Base-by-base conservation (phyloP, 225 moss, liverwort and hornwort species). In the Marchantia paleacea region DNA sequence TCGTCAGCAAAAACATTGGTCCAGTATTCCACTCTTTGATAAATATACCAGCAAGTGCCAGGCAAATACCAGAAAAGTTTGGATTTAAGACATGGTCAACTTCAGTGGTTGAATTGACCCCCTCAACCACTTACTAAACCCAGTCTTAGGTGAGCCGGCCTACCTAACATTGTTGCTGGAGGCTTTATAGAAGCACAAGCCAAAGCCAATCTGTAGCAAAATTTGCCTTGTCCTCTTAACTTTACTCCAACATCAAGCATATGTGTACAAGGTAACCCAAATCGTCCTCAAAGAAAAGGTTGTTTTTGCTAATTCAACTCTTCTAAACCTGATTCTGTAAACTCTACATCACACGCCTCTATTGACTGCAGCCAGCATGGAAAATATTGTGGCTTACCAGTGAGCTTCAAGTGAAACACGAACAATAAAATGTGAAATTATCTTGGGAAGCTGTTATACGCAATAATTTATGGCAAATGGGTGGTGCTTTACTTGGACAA, bases 401-500 rank as follows among this genome's bases (percentile, higher is more conserved):
- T 53, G 30, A 51, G 30, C 29, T 53, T 15, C 24, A 30, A 29
- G 28, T 48, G 50, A 79, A 20, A 39, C 49, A 74, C 39, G 29
- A 66, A 79, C 20, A 58, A 26, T 60, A 29, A 48, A 47, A 67
- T 48, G 72, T 71, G 55, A 77, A 50, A 57, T 24, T 75, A 18
- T 79, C 25, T 71, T 24, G 52, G 61, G 52, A 25, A 58, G 14
- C 14, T 55, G 19, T 24, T 75, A 68, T 13, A 67, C 15, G 57
- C 39, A 80, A 67, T 50, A 80, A 81, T 31, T 72, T 52, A 24
- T 52, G 66, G 76, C 70, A 58, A 78, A 51, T 61, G 60, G 58
- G 63, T 67, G 24, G 72, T 31, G 62, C 52, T 85, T 87, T 89
- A 96, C 93, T 86, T 91, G 84, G 90, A 83, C 84, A 87, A 73